Evolutionary conservation across 1,284 basidiomycete species (phyloP).

Genomic region (Microbotryum silenes-acaulis): DNA sequence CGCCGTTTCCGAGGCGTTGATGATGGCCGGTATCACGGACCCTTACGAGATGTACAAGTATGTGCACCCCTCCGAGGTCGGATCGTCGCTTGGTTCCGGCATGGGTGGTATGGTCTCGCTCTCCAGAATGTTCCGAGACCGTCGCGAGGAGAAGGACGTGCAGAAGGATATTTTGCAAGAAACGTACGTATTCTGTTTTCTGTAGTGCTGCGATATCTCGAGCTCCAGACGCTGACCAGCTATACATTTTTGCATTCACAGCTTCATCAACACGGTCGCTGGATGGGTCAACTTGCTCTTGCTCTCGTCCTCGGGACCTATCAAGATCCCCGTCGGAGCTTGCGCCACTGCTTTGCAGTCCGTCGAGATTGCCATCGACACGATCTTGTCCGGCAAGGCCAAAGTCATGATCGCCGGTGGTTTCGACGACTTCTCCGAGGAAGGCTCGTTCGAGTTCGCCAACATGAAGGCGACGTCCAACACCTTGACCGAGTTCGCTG

Average conservation of each 20-base stretch:
- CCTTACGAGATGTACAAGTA: conserved; percentile 95
- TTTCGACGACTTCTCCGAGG: conserved; percentile 91
- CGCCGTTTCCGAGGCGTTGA: conserved; percentile 86
- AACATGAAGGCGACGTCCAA: conserved; percentile 99
- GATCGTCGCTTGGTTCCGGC: conserved; percentile 83
- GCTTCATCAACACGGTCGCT: conserved; percentile 94
- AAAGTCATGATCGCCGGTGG: conserved; percentile 99
- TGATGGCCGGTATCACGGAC: conserved; percentile 94
- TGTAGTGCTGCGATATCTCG: conserved; percentile 18
- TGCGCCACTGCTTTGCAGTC: conserved; percentile 98
- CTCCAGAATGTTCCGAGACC: conserved; percentile 95
- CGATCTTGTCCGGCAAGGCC: conserved; percentile 87
- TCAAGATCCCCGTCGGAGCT: conserved; percentile 98
- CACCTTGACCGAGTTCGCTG: conserved; percentile 90
- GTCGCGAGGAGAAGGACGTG: conserved; percentile 91
- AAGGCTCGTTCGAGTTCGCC: conserved; percentile 49
- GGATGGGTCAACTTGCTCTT: conserved; percentile 95
- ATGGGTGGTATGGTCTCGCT: conserved; percentile 81
- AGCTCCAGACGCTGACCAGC: conserved; percentile 5
- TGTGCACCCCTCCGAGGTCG: conserved; percentile 92
- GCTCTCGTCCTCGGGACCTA: conserved; percentile 87
- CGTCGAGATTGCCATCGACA: conserved; percentile 94
- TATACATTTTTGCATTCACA: conserved; percentile 38
- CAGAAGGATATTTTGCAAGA: conserved; percentile 98
- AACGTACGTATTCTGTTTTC: conserved; percentile 55